phyloP scores from a whole-genome alignment of 176 grass and related monocot species.

The Saccharum officinarum region DNA sequence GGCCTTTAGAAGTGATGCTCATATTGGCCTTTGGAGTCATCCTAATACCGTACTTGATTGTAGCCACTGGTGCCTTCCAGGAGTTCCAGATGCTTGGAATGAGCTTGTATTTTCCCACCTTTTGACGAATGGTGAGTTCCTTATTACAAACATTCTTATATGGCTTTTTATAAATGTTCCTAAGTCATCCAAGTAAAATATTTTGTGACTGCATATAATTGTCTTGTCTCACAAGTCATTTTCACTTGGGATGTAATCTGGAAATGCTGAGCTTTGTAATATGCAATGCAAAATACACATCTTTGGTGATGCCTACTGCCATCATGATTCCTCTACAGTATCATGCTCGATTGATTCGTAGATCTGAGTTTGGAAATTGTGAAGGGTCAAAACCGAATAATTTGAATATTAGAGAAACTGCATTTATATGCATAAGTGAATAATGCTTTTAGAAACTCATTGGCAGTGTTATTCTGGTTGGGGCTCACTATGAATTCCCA shows the following conservation, averaged over 20 bases:
- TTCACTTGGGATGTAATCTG: not conserved
- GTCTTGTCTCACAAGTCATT: not conserved
- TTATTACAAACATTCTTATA: not conserved
- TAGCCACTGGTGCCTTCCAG: constrained; percentile 96
- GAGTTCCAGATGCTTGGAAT: constrained; percentile 93
- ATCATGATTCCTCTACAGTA: not conserved
- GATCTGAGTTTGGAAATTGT: not conserved
- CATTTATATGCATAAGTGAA: not conserved
- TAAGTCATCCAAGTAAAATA: not conserved
- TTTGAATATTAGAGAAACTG: not conserved
- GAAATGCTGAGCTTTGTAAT: not conserved
- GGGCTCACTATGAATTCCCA: not conserved
- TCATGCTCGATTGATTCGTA: not conserved
- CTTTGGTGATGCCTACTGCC: not conserved
- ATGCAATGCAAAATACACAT: not conserved
- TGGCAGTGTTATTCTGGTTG: not conserved
- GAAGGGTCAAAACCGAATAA: not conserved
- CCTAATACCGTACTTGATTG: constrained; percentile 90
- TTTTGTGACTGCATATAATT: not conserved
- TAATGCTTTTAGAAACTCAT: not conserved
- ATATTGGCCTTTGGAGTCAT: constrained; percentile 87
- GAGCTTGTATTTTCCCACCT: constrained; percentile 88
- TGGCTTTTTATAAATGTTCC: not conserved
- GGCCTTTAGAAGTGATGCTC: constrained; percentile 86
- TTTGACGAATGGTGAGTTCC: constrained; percentile 60